Conservation (phyloP, 2,329 filamentous ascomycete genomes). For the Elsinoe australis region DNA sequence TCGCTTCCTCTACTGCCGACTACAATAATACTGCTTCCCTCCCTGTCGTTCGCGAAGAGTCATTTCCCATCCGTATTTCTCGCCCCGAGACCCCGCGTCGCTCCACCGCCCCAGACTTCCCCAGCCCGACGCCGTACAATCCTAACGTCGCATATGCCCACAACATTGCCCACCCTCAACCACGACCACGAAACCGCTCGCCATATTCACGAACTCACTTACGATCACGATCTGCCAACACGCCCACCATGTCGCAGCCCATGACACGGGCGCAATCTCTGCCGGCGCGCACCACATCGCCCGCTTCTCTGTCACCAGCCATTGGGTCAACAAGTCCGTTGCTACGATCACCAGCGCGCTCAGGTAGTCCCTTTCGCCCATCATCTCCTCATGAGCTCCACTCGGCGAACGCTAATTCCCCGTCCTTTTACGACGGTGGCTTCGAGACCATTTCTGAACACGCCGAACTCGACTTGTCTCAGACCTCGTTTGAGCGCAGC, state of each 20-base stretch:
- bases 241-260: conserved; percentile 35
- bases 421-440: conserved; percentile 27
- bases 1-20: not conserved
- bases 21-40: too few species aligned
- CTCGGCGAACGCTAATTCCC: conserved; percentile 24
- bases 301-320: conserved; percentile 30
- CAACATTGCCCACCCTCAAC: conserved; percentile 23
- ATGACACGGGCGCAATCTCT: conserved; percentile 44
- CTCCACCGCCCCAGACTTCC: conserved; percentile 33
- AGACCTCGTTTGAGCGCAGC: conserved; percentile 27
- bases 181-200: conserved; percentile 38
- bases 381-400: conserved; percentile 24
- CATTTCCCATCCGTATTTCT: conserved; percentile 4
- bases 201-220: conserved; percentile 41
- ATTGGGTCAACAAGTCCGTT: conserved; percentile 29
- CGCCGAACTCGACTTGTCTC: conserved; percentile 41
- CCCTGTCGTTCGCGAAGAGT: too few species aligned
- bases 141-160: conserved; percentile 25
- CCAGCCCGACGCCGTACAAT: conserved; percentile 24
- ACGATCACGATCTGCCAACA: conserved; percentile 39
- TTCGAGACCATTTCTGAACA: conserved; percentile 42
- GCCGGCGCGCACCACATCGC: conserved; percentile 33
- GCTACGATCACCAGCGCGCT: conserved; percentile 37
- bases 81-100: conserved; percentile 25
- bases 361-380: conserved; percentile 12